Percentiles rank a stretch among this genome's conserved stretches.
These are phyloP conservation scores for Russula dissimulans DNA, from an alignment of 768 basidiomycete genomes.

Conservation along the genomic window DNA sequence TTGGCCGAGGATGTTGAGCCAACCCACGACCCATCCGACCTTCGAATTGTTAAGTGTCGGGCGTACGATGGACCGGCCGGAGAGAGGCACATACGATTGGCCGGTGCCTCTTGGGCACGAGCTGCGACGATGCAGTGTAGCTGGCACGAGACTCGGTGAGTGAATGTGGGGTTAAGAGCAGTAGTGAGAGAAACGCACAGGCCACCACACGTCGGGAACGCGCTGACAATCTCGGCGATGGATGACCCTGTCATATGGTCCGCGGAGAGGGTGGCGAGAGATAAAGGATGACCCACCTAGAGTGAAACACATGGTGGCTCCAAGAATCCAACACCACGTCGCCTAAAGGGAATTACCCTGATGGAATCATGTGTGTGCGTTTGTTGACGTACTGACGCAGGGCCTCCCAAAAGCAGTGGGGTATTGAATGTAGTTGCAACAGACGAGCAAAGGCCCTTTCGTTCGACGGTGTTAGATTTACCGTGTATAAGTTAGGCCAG, in stretches of 20 bases:
- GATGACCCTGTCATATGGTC: constrained; percentile 34
- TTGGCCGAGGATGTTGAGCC: constrained; percentile 80
- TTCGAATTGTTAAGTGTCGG: constrained; percentile 18
- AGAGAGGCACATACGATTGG: constrained; percentile 38
- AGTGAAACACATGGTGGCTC: constrained; percentile 64
- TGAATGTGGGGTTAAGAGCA: background rate
- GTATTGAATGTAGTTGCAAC: constrained; percentile 75
- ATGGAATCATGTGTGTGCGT: background rate
- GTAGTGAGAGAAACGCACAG: constrained; percentile 33
- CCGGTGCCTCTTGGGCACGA: constrained; percentile 55
- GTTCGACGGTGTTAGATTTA: background rate
- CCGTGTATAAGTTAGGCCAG: background rate
- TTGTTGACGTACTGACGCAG: constrained; percentile 43
- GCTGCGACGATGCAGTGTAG: constrained; percentile 74
- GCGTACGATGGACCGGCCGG: background rate
- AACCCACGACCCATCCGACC: constrained; percentile 74
- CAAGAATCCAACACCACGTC: constrained; percentile 70
- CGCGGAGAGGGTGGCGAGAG: background rate
- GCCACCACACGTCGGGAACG: constrained; percentile 67
- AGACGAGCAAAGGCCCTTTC: constrained; percentile 61
- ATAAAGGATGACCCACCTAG: constrained; percentile 31
- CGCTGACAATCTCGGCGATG: constrained; percentile 71
- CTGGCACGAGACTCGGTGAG: constrained; percentile 26
- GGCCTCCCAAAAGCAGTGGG: constrained; percentile 58
- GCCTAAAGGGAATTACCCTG: constrained; percentile 28